phyloP scores from a whole-genome alignment of 176 grass and related monocot genomes.

The Alopecurus myosuroides region DNA sequence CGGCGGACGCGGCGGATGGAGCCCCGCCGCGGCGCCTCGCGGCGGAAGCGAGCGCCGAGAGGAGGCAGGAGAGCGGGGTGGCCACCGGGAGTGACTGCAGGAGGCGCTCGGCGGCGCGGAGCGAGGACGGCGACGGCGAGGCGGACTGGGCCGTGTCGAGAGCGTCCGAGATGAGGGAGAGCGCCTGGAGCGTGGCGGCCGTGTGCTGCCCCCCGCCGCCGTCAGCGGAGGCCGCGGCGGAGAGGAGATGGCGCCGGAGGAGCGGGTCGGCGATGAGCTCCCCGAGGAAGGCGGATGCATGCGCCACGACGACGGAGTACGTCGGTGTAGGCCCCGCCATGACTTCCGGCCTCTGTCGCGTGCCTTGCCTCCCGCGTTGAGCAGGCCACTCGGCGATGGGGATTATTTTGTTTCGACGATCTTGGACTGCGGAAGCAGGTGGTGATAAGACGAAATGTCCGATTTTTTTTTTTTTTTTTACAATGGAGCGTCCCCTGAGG shows the following conservation, averaged over 20 bases:
- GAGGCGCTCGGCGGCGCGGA: slow-evolving; percentile 50
- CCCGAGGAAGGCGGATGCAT: slow-evolving; percentile 47
- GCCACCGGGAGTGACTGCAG: slow-evolving; percentile 32
- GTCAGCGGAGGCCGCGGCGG: slow-evolving; percentile 16
- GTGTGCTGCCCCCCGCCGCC: slow-evolving; percentile 6
- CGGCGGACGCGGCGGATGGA: slow-evolving; percentile 22
- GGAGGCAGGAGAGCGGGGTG: slow-evolving; percentile 43
- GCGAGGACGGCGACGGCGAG: slow-evolving; percentile 36
- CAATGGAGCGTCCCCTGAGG: no score
- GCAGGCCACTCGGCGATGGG: background rate
- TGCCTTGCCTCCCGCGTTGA: background rate
- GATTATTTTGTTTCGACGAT: background rate
- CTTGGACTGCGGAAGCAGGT: background rate
- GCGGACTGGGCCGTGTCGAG: slow-evolving; percentile 37
- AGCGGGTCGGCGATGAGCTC: slow-evolving; percentile 48
- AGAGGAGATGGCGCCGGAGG: slow-evolving; percentile 48
- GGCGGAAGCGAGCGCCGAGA: slow-evolving; percentile 38
- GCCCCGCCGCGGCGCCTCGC: slow-evolving; percentile 21
- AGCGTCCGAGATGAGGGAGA: slow-evolving; percentile 49
- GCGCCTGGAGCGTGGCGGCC: slow-evolving; percentile 35
- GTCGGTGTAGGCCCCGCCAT: slow-evolving; percentile 36
- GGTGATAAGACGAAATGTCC: background rate
- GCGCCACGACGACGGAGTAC: slow-evolving; percentile 20
- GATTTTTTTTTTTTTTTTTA: no score
- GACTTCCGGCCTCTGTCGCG: background rate